phyloP scores from a whole-genome alignment of 176 grass and related monocot genomes.

The barley (Hordeum vulgare) region MorexV3_pseudomolecules_assembly NC_058520.1:13954678-13955177 shows the following conservation, averaged over 20 bases:
- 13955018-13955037: no score
- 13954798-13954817: not conserved
- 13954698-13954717: constrained; percentile 76
- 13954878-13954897: not conserved
- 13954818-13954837: constrained; percentile 1
- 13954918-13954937: not conserved
- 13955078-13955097: no score
- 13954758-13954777: not conserved
- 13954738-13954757: constrained; percentile 48
- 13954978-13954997: not conserved
- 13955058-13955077: no score
- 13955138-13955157: no score
- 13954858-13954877: constrained; percentile 15
- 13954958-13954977: not conserved
- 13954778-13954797: not conserved
- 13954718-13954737: constrained; percentile 93
- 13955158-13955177: no score
- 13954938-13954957: not conserved
- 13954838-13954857: not conserved
- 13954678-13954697: constrained; percentile 91
- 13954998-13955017: no score
- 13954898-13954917: not conserved
- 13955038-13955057: no score
- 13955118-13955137: no score
- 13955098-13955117: no score